Conservation (phyloP, 2,329 filamentous ascomycete genomes). For the Diaporthe amygdali region DNA sequence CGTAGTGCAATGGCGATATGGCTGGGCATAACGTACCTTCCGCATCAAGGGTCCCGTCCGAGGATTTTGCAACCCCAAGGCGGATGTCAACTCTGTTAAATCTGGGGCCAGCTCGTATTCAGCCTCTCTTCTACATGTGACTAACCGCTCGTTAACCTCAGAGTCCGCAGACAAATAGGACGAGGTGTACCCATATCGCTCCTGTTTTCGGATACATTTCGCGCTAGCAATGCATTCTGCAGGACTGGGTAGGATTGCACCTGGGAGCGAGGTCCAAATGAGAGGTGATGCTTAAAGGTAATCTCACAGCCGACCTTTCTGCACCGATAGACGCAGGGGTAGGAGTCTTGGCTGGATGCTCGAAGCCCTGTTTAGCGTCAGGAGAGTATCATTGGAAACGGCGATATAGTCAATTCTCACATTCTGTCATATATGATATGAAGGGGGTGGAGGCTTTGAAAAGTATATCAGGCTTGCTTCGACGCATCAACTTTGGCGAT, state of each 20-base stretch:
- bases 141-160: background rate
- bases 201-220: background rate
- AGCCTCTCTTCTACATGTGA: background rate
- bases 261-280: background rate
- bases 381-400: background rate
- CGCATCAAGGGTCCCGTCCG: background rate
- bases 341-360: background rate
- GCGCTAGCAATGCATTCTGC: background rate
- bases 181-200: background rate
- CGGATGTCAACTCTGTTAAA: background rate
- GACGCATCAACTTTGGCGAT: too few species aligned
- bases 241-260: background rate
- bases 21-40: background rate
- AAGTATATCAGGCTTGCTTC: background rate
- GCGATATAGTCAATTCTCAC: background rate
- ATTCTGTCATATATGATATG: too few species aligned
- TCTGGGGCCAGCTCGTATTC: background rate
- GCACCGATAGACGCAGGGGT: background rate
- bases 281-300: background rate
- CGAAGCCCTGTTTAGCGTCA: background rate
- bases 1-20: background rate
- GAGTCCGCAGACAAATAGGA: background rate
- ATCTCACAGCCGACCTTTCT: background rate
- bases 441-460: background rate
- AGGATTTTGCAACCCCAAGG: background rate